These are phyloP conservation scores for Picea mariana DNA, from an alignment of 83 land plant species.

Conservation along the genomic window DNA sequence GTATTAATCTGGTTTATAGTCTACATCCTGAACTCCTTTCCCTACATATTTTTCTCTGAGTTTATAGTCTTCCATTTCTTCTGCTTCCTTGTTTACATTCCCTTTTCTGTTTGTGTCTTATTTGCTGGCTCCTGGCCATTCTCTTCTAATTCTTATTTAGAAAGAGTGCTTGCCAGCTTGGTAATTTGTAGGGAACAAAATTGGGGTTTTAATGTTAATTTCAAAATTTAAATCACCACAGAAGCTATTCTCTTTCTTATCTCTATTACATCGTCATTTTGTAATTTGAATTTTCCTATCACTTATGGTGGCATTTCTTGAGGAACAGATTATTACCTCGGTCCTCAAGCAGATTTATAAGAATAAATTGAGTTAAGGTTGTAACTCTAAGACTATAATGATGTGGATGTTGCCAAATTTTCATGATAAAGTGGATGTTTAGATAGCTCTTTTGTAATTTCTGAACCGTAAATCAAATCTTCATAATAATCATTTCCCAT, in stretches of 20 bases:
- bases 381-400: neutral
- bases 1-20: too few relatives aligned
- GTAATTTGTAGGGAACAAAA: neutral
- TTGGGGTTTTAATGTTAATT: neutral
- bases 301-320: neutral
- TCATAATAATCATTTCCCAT: neutral
- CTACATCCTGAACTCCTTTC: too few relatives aligned
- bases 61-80: too few relatives aligned
- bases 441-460: too few relatives aligned
- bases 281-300: conserved; percentile 1
- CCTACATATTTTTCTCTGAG: too few relatives aligned
- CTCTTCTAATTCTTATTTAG: too few relatives aligned
- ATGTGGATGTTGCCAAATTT: neutral
- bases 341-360: neutral
- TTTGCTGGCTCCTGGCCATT: too few relatives aligned
- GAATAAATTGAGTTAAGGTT: neutral
- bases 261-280: neutral
- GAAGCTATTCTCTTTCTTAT: neutral
- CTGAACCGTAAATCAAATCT: neutral
- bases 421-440: neutral
- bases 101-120: too few relatives aligned
- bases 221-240: neutral
- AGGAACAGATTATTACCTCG: neutral
- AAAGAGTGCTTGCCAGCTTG: too few relatives aligned
- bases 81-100: too few relatives aligned